Percentiles rank a stretch among this genome's conserved stretches.
Evolutionary conservation across 1,139 yeast genomes (phyloP).

Genomic region (Candida frijolesensis): DNA sequence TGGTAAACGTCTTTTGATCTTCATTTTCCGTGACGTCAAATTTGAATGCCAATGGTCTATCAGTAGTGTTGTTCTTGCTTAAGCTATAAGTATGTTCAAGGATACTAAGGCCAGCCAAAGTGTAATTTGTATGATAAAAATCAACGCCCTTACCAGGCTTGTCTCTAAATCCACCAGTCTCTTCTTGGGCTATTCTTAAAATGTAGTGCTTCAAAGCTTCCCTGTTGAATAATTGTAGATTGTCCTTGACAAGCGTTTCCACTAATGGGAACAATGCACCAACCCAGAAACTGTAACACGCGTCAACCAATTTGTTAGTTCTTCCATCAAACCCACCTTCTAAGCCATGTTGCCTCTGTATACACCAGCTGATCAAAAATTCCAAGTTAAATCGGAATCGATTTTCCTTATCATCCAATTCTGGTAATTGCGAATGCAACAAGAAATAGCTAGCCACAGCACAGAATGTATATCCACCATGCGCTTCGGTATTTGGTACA

Average conservation of each 20-base stretch:
- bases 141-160: constrained; percentile 85
- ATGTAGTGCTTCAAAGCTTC: constrained; percentile 65
- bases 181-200: constrained; percentile 70
- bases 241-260: constrained; percentile 42
- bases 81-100: constrained; percentile 56
- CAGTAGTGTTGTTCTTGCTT: constrained; percentile 21
- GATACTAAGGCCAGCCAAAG: constrained; percentile 73
- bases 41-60: constrained; percentile 28
- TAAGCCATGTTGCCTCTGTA: constrained; percentile 61
- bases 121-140: constrained; percentile 89
- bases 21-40: constrained; percentile 21
- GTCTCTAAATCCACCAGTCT: constrained; percentile 77
- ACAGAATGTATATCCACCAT: constrained; percentile 95
- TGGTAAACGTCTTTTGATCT: constrained; percentile 27
- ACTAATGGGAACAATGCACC: constrained; percentile 75
- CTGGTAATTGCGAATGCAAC: neutral
- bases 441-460: constrained; percentile 70
- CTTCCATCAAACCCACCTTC: constrained; percentile 93
- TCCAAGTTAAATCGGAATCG: constrained; percentile 33
- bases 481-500: constrained; percentile 82
- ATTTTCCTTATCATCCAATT: neutral
- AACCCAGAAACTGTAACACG: constrained; percentile 95
- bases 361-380: constrained; percentile 62
- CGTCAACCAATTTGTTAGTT: constrained; percentile 91
- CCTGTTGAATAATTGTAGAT: constrained; percentile 46